These are phyloP conservation scores for Yamadazyma siamensis DNA, from an alignment of 1,139 yeast species.

Conservation along the genomic window DNA sequence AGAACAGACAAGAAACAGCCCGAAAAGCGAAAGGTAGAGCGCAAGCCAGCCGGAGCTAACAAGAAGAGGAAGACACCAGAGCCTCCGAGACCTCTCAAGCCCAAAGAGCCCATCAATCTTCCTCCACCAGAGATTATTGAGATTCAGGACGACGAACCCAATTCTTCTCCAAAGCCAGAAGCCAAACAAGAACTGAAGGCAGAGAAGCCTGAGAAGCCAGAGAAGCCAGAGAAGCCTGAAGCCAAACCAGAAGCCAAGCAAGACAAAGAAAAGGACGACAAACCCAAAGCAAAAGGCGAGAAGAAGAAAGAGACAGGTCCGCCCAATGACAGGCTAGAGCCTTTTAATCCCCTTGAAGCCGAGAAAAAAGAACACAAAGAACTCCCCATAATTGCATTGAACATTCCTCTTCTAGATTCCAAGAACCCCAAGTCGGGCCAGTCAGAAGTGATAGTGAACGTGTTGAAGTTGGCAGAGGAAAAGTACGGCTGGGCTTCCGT, in stretches of 20 bases:
- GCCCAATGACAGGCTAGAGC: constrained; percentile 17
- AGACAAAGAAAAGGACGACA: constrained; percentile 8
- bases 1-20: constrained; percentile 10
- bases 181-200: constrained; percentile 2
- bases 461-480: constrained; percentile 75
- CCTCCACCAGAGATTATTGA: constrained; percentile 16
- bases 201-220: constrained; percentile 8
- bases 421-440: constrained; percentile 57
- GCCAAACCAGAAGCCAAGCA: constrained; percentile 8
- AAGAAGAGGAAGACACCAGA: constrained; percentile 16
- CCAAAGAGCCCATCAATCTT: constrained; percentile 10
- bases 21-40: constrained; percentile 14
- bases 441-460: constrained; percentile 74
- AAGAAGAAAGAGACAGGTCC: constrained; percentile 12
- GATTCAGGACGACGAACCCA: constrained; percentile 4
- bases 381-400: constrained; percentile 50
- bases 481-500: constrained; percentile 78
- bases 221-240: constrained; percentile 6
- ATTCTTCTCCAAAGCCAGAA: constrained; percentile 5
- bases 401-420: constrained; percentile 54
- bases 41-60: constrained; percentile 10
- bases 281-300: constrained; percentile 13
- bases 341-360: constrained; percentile 9
- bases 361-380: constrained; percentile 25
- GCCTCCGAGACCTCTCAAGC: constrained; percentile 9